Evolutionary conservation across 495 filamentous ascomycete genomes (phyloP), one percentile per base, ranked within the genome.

Genomic region (Venustampulla echinocandica): DNA sequence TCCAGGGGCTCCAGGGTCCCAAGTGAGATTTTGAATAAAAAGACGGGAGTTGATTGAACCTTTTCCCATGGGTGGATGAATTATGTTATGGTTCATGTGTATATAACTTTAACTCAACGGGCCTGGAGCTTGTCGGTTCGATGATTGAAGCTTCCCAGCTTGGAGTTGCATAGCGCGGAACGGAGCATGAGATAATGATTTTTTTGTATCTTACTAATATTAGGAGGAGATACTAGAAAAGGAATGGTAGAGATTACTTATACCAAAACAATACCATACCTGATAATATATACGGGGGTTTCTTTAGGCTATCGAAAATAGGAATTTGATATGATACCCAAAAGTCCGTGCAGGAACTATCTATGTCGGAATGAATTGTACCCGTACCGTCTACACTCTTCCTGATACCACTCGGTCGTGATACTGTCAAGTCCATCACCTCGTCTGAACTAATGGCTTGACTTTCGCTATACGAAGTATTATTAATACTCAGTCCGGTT

Each of bases 21-120:
- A 10, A 60, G 57, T 23, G 30, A 32, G 14, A 50, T 60, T 24
- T 34, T 60, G 32, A 55, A 60, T 38, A 51, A 48, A 36, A 52
- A 54, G 21, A 42, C 49, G 15, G 41, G 49, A 14, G 21, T 50
- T 27, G 42, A 36, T 22, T 47, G 42, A 23, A 21, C 21, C 45
- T 15, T 27, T 40, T 5, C 10, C 5, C 4, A 9, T n/a, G 37
- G 20, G 37, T 40, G 22, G 5, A 40, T 40, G 37, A 14, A n/a
- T 5, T 11, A 22, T 20, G 7, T 40, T 40, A 28, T n/a, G 10
- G 35, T 54, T 53, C 44, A 28, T n/a, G 24, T 56, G 44, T 51
- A 49, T 46, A 56, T 56, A 52, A 33, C 21, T 23, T 32, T 51
- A 13, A 28, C 32, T 30, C 41, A 10, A 7, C 35, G 46, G 24